Percentiles rank a stretch among this genome's conserved stretches.
phyloP scores from a whole-genome alignment of 768 basidiomycete species.

The Lactarius deliciosus region DNA sequence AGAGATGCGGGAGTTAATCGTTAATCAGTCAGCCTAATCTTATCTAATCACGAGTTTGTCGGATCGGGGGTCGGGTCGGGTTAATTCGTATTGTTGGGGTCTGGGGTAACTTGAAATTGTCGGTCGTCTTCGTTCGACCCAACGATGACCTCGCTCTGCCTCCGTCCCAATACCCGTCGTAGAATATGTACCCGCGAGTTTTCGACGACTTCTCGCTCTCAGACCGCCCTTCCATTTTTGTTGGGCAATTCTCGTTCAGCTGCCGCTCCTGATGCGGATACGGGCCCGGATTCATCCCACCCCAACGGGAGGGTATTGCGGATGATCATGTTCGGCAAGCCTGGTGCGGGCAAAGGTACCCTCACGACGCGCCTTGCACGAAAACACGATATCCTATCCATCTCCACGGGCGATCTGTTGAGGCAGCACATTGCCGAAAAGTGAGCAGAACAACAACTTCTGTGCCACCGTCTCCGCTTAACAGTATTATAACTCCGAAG shows the following conservation, averaged over 20 bases:
- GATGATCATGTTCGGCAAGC: slow-evolving; percentile 79
- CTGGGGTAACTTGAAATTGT: not conserved
- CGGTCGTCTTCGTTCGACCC: not conserved
- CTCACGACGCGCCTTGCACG: slow-evolving; percentile 70
- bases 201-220: slow-evolving; percentile 35
- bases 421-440: slow-evolving; percentile 77
- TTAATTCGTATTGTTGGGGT: not conserved
- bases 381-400: slow-evolving; percentile 73
- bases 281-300: slow-evolving; percentile 17
- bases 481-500: slow-evolving; percentile 34
- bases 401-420: slow-evolving; percentile 85
- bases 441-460: slow-evolving; percentile 35
- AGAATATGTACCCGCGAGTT: slow-evolving; percentile 34
- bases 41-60: slow-evolving; percentile 30
- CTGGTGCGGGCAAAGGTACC: slow-evolving; percentile 87
- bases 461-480: not conserved
- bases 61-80: not conserved
- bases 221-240: slow-evolving; percentile 52
- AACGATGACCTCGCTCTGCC: slow-evolving; percentile 24
- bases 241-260: slow-evolving; percentile 25
- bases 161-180: slow-evolving; percentile 17
- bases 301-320: slow-evolving; percentile 42
- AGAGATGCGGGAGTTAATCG: slow-evolving; percentile 70
- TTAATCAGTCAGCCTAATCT: slow-evolving; percentile 54
- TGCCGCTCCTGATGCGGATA: slow-evolving; percentile 21